Evolutionary conservation across 331 rosid species (phyloP).

Genomic region (Arachis monticola): DNA sequence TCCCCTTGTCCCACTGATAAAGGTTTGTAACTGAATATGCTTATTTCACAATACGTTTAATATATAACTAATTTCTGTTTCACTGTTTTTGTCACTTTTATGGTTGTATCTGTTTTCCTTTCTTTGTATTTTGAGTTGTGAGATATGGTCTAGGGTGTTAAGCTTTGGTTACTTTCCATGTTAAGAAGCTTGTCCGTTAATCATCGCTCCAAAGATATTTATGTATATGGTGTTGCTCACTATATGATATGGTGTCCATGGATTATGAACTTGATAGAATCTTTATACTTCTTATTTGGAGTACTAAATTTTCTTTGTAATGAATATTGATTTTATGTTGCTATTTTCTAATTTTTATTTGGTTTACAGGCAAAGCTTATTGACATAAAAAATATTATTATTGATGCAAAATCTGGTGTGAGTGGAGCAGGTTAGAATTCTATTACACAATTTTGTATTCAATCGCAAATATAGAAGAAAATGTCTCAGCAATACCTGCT

Average conservation of each 20-base stretch:
- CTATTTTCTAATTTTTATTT: slow-evolving; percentile 33
- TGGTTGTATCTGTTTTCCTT: slow-evolving; percentile 29
- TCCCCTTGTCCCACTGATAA: slow-evolving; percentile 88
- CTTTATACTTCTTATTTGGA: slow-evolving; percentile 14
- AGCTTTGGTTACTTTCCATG: slow-evolving; percentile 3
- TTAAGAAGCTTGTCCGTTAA: neutral
- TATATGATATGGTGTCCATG: neutral
- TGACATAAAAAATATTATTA: slow-evolving; percentile 60
- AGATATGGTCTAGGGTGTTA: slow-evolving; percentile 21
- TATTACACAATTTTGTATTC: slow-evolving; percentile 28
- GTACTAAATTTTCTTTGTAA: slow-evolving; percentile 3
- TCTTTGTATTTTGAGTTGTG: slow-evolving; percentile 4
- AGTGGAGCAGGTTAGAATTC: slow-evolving; percentile 88
- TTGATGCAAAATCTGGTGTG: slow-evolving; percentile 93
- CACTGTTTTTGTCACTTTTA: slow-evolving; percentile 17
- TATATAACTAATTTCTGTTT: neutral
- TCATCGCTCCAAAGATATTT: slow-evolving; percentile 4
- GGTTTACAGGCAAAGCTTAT: slow-evolving; percentile 77
- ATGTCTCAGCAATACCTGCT: slow-evolving; percentile 28
- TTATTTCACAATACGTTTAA: no score
- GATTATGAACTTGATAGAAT: neutral
- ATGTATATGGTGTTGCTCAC: neutral
- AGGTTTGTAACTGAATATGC: slow-evolving; percentile 50
- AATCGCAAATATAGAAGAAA: neutral
- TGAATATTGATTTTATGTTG: slow-evolving; percentile 24